These are phyloP conservation scores for Aspergillus calidoustus DNA, from an alignment of 2,329 filamentous ascomycete genomes.

Conservation along the genomic window DNA sequence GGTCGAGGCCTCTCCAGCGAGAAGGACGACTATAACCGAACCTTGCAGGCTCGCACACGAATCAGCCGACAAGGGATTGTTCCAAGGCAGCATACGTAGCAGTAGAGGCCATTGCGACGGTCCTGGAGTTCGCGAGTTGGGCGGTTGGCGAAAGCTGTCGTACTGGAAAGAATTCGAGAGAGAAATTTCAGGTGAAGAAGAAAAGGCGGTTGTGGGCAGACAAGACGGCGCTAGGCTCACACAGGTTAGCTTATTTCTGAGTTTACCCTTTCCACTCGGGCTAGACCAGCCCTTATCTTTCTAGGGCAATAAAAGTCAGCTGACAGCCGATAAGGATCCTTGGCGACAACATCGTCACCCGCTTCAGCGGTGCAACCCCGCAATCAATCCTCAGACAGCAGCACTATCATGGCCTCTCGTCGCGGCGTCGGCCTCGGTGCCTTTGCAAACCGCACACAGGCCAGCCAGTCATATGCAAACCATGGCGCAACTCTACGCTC, in stretches of 20 bases:
- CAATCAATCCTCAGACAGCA: neutral
- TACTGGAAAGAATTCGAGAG: slow-evolving; percentile 32
- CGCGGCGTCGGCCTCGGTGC: slow-evolving; percentile 84
- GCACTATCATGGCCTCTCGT: slow-evolving; percentile 47
- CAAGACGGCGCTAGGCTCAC: slow-evolving; percentile 26
- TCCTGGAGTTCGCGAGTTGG: slow-evolving; percentile 48
- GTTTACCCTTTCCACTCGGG: slow-evolving; percentile 2
- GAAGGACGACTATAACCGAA: slow-evolving; percentile 80
- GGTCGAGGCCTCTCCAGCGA: slow-evolving; percentile 68
- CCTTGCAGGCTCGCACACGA: slow-evolving; percentile 50
- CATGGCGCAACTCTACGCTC: slow-evolving; percentile 88
- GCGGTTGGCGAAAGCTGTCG: slow-evolving; percentile 44
- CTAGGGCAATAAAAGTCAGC: slow-evolving; percentile 31
- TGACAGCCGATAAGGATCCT: slow-evolving; percentile 23
- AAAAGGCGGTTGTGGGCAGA: slow-evolving; percentile 42
- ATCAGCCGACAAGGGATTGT: slow-evolving; percentile 40
- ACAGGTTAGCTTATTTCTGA: slow-evolving; percentile 8
- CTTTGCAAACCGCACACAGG: slow-evolving; percentile 82
- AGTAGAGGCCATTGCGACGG: slow-evolving; percentile 63
- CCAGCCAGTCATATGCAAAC: slow-evolving; percentile 84
- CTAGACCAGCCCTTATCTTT: slow-evolving; percentile 30
- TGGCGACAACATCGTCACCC: neutral
- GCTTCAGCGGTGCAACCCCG: neutral
- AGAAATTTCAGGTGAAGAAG: slow-evolving; percentile 23
- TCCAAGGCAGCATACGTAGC: slow-evolving; percentile 62